phyloP scores from a whole-genome alignment of 306 rosid genomes.

The Quillaja saponaria region DNA sequence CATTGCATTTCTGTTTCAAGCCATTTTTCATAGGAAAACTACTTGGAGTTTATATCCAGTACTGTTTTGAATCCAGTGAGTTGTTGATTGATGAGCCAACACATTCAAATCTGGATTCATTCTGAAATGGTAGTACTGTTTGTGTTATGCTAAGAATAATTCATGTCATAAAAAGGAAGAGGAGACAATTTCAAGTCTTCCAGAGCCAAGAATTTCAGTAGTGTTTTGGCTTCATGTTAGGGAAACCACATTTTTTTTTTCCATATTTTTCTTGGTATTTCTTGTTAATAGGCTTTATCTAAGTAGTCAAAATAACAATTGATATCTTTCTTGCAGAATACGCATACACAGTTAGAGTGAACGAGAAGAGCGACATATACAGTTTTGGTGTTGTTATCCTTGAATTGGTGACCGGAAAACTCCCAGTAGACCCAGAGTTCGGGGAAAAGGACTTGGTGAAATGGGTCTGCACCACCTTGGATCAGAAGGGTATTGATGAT shows the following conservation, averaged over 20 bases:
- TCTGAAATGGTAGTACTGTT: too few species aligned
- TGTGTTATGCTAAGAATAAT: too few species aligned
- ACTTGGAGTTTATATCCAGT: background rate
- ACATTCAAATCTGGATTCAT: too few species aligned
- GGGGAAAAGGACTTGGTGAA: constrained; percentile 92
- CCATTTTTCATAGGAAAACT: too few species aligned
- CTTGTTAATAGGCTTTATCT: background rate
- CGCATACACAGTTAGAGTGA: constrained; percentile 87
- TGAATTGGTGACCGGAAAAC: constrained; percentile 73
- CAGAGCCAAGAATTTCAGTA: background rate
- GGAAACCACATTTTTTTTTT: too few species aligned
- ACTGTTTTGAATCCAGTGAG: too few species aligned
- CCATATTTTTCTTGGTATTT: too few species aligned
- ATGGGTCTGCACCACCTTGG: constrained; percentile 82
- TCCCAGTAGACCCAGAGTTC: constrained; percentile 74
- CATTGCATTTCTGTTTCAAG: too few species aligned
- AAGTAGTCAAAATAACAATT: background rate
- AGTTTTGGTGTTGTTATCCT: constrained; percentile 91
- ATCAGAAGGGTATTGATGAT: constrained; percentile 73
- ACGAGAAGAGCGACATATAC: constrained; percentile 93
- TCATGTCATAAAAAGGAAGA: too few species aligned
- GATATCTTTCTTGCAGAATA: constrained; percentile 60
- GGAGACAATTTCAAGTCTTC: too few species aligned
- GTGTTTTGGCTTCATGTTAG: background rate
- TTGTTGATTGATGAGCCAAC: too few species aligned